phyloP scores from a whole-genome alignment of 805 yeast genomes.

The Ogataea naganishii region DNA sequence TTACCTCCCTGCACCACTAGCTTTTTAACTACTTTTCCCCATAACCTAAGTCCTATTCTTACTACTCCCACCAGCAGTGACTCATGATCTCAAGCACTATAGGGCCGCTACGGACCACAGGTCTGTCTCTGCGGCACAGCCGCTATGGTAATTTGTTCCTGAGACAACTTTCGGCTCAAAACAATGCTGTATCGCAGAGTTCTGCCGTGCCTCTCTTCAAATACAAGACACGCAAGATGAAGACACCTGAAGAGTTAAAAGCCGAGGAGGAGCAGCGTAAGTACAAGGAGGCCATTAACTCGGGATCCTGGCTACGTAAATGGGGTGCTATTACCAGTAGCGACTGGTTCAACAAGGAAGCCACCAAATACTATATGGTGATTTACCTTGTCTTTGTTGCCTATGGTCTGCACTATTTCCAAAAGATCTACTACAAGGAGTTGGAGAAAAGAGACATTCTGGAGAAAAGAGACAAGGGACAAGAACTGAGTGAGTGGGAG shows the following conservation, averaged over 20 bases:
- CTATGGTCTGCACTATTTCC: conserved; percentile 57
- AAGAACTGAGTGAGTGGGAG: conserved; percentile 52
- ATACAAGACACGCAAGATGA: conserved; percentile 17
- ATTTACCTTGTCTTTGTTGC: conserved; percentile 47
- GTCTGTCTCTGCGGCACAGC: too few relatives aligned
- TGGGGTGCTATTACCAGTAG: conserved; percentile 50
- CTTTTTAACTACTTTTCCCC: too few relatives aligned
- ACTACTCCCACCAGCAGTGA: too few relatives aligned
- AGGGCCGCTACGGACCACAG: too few relatives aligned
- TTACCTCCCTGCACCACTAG: too few relatives aligned
- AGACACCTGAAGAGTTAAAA: conserved; percentile 19
- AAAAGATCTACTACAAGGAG: conserved; percentile 58
- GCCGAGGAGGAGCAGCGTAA: conserved; percentile 20
- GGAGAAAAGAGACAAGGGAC: conserved; percentile 23
- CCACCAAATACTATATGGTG: conserved; percentile 58
- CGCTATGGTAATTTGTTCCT: too few relatives aligned
- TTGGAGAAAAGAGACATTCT: conserved; percentile 36
- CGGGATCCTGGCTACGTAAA: conserved; percentile 26
- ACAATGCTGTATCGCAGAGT: too few relatives aligned
- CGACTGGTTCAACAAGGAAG: conserved; percentile 47
- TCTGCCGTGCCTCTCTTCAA: conserved; percentile 19
- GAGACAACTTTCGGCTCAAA: too few relatives aligned
- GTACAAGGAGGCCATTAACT: conserved; percentile 24
- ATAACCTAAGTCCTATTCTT: too few relatives aligned
- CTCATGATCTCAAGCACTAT: too few relatives aligned